Conservation (phyloP, 805 yeast species). For the Yarrowia hollandica region DNA sequence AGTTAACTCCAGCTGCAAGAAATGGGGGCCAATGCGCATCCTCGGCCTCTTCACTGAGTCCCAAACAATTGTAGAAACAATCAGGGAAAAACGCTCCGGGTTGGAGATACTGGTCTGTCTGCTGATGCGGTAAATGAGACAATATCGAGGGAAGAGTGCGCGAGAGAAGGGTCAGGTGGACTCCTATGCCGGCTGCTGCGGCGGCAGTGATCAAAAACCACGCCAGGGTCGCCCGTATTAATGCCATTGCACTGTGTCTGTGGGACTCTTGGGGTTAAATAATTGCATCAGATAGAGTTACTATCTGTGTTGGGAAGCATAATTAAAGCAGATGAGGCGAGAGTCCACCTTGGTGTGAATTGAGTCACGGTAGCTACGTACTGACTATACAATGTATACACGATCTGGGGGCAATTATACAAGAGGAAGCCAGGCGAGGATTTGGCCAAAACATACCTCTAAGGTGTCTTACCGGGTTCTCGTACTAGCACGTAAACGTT, state of each 20-base stretch:
- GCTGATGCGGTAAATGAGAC: slow-evolving; percentile 30
- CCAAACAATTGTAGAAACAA: slow-evolving; percentile 62
- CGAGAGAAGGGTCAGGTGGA: slow-evolving; percentile 17
- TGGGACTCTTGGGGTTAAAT: not conserved
- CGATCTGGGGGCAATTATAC: no score
- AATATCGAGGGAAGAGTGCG: slow-evolving; percentile 10
- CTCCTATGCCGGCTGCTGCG: slow-evolving; percentile 11
- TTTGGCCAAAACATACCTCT: no score
- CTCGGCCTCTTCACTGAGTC: slow-evolving; percentile 55
- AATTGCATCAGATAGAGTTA: slow-evolving; percentile 15
- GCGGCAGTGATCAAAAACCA: not conserved
- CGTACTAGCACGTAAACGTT: not conserved
- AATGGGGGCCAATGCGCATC: slow-evolving; percentile 73
- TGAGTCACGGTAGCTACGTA: no score
- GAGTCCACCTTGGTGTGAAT: not conserved
- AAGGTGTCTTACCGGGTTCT: no score
- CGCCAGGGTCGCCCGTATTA: not conserved
- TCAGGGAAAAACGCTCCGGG: slow-evolving; percentile 73
- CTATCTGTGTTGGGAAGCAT: slow-evolving; percentile 21
- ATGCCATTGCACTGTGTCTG: not conserved
- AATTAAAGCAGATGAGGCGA: slow-evolving; percentile 20
- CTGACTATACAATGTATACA: no score
- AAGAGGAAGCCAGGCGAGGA: no score
- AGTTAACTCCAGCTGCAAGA: slow-evolving; percentile 48
- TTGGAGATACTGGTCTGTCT: slow-evolving; percentile 39